A percentile compares a stretch with the other conserved stretches of the same genome.
Evolutionary conservation across 441 rosid genomes (phyloP).

Genomic region (Cnidoscolus chayamansa): DNA sequence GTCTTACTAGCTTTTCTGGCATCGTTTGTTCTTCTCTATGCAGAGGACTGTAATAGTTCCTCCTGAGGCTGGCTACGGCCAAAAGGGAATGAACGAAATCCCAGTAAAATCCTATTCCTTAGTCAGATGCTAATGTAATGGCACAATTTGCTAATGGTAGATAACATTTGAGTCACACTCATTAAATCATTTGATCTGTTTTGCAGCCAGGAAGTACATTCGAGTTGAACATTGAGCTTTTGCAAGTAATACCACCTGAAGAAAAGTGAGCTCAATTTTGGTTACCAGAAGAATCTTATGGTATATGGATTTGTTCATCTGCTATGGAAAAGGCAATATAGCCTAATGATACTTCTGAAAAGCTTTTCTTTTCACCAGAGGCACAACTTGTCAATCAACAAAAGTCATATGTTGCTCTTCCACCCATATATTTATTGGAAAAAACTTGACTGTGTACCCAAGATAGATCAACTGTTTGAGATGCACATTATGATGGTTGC

Average conservation of each 20-base stretch:
- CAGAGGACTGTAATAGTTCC: conserved; percentile 89
- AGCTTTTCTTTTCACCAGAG: not conserved
- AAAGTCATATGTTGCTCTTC: not conserved
- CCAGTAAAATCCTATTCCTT: conserved; percentile 43
- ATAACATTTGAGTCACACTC: not conserved
- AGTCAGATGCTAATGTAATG: not conserved
- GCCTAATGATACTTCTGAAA: not conserved
- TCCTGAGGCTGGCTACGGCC: conserved; percentile 81
- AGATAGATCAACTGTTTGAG: too few species aligned
- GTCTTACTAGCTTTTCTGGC: not conserved
- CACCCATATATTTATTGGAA: too few species aligned
- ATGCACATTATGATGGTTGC: not conserved
- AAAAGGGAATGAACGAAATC: conserved; percentile 88
- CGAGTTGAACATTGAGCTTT: conserved; percentile 80
- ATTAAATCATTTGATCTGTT: conserved; percentile 4
- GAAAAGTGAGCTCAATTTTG: conserved; percentile 30
- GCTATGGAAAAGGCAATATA: not conserved
- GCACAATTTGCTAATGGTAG: not conserved
- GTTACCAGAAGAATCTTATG: not conserved
- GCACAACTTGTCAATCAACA: not conserved
- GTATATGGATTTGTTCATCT: not conserved
- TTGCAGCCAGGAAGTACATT: conserved; percentile 81
- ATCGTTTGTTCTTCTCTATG: conserved; percentile 15
- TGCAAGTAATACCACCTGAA: conserved; percentile 51
- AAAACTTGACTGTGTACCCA: too few species aligned